A percentile compares a stretch with the other conserved stretches of the same genome.
phyloP scores from a whole-genome alignment of 2,329 filamentous ascomycete genomes.

The Fusarium drepaniforme region DNA sequence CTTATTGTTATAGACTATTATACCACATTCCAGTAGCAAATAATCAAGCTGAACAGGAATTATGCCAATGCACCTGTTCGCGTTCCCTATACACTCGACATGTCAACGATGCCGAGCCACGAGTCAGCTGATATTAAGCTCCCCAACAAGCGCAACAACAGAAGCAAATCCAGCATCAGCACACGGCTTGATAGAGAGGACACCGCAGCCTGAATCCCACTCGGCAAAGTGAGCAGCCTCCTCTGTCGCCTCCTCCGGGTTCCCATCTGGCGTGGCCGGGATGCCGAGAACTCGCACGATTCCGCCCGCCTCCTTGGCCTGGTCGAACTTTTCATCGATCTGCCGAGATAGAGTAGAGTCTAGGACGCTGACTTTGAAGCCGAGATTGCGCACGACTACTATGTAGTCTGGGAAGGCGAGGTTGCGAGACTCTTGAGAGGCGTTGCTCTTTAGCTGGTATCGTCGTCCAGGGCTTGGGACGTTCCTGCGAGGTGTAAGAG shows the following conservation, averaged over 20 bases:
- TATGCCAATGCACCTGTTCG: neutral
- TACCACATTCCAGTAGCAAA: neutral
- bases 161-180: slow-evolving; percentile 34
- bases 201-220: slow-evolving; percentile 19
- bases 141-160: slow-evolving; percentile 33
- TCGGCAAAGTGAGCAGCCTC: slow-evolving; percentile 33
- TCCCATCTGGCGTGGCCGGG: slow-evolving; percentile 30
- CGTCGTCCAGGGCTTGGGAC: slow-evolving; percentile 32
- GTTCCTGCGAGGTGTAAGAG: slow-evolving; percentile 21
- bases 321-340: slow-evolving; percentile 21
- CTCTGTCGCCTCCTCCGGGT: slow-evolving; percentile 26
- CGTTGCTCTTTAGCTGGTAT: slow-evolving; percentile 20
- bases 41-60: neutral
- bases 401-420: slow-evolving; percentile 35
- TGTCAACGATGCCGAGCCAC: neutral
- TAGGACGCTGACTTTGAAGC: slow-evolving; percentile 27
- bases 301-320: slow-evolving; percentile 20
- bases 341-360: neutral
- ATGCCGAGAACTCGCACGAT: slow-evolving; percentile 32
- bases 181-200: slow-evolving; percentile 22
- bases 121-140: slow-evolving; percentile 14
- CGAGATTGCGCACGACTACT: slow-evolving; percentile 30
- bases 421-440: slow-evolving; percentile 32
- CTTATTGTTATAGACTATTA: neutral
- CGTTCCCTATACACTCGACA: neutral